These are phyloP conservation scores for Aspergillus vadensis DNA, from an alignment of 2,329 filamentous ascomycete genomes.

Conservation along the genomic window DNA sequence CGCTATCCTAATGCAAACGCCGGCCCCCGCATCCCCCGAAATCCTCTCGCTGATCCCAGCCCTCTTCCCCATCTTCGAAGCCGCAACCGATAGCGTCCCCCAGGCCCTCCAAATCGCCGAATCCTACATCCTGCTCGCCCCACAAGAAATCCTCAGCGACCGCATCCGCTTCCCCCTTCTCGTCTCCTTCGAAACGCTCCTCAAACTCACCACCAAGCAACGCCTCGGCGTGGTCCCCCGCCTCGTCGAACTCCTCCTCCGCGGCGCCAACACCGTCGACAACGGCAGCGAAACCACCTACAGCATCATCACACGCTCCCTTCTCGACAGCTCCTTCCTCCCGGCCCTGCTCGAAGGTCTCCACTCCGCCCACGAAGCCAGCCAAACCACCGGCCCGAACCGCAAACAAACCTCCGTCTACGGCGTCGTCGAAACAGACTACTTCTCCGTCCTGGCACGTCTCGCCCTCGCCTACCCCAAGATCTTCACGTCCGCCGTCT, in stretches of 20 bases:
- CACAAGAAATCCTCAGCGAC: constrained; percentile 46
- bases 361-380: constrained; percentile 68
- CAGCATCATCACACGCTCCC: constrained; percentile 64
- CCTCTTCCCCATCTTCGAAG: constrained; percentile 66
- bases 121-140: constrained; percentile 69
- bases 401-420: constrained; percentile 69
- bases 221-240: constrained; percentile 46
- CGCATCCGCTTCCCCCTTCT: constrained; percentile 41
- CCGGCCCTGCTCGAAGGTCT: constrained; percentile 66
- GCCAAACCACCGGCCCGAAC: constrained; percentile 80
- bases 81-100: constrained; percentile 64
- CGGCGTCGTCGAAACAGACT: constrained; percentile 77
- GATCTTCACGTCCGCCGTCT: constrained; percentile 62
- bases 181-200: constrained; percentile 42
- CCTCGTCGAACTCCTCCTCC: constrained; percentile 66
- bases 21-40: constrained; percentile 60
- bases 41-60: constrained; percentile 65
- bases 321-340: constrained; percentile 65
- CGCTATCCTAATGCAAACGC: constrained; percentile 68
- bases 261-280: constrained; percentile 63
- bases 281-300: constrained; percentile 59
- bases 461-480: constrained; percentile 72
- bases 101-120: constrained; percentile 67
- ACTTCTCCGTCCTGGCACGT: constrained; percentile 79
- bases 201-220: constrained; percentile 41